Evolutionary conservation across 192 early-diverging fungal species (phyloP).

Genomic region (Pecoramyces ruminantium): DNA sequence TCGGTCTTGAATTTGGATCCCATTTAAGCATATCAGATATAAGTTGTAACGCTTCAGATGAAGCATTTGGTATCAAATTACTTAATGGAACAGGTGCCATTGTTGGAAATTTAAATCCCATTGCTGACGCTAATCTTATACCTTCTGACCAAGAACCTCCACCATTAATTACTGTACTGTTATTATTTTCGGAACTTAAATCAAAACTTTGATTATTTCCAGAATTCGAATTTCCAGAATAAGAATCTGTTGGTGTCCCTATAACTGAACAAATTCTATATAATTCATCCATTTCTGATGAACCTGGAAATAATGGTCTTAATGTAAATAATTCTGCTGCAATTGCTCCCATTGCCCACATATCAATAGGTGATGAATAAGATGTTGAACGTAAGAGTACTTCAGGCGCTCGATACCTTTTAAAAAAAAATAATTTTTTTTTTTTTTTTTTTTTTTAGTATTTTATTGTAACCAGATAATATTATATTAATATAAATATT

Average conservation of each 20-base stretch:
- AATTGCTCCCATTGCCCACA: constrained; percentile 92
- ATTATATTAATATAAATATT: too few relatives aligned
- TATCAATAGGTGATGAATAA: constrained; percentile 84
- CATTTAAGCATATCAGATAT: constrained; percentile 58
- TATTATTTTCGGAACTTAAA: constrained; percentile 6
- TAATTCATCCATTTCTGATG: constrained; percentile 84
- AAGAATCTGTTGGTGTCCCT: constrained; percentile 42
- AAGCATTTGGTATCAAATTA: background rate
- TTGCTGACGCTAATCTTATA: constrained; percentile 19
- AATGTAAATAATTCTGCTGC: constrained; percentile 76
- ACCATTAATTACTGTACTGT: constrained; percentile 18
- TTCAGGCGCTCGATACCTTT: constrained; percentile 89
- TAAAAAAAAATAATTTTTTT: background rate
- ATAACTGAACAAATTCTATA: constrained; percentile 65
- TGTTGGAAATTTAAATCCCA: constrained; percentile 32
- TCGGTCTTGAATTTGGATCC: constrained; percentile 57
- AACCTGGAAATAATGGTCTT: constrained; percentile 83
- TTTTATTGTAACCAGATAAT: background rate
- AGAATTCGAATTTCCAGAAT: constrained; percentile 3
- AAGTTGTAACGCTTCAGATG: constrained; percentile 12
- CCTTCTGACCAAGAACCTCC: constrained; percentile 33
- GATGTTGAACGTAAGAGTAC: constrained; percentile 60
- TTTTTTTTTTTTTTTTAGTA: background rate
- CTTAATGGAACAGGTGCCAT: constrained; percentile 7
- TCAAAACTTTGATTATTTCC: background rate